Conservation (phyloP, 2,329 filamentous ascomycete genomes). For the Fusarium floridanum region DNA sequence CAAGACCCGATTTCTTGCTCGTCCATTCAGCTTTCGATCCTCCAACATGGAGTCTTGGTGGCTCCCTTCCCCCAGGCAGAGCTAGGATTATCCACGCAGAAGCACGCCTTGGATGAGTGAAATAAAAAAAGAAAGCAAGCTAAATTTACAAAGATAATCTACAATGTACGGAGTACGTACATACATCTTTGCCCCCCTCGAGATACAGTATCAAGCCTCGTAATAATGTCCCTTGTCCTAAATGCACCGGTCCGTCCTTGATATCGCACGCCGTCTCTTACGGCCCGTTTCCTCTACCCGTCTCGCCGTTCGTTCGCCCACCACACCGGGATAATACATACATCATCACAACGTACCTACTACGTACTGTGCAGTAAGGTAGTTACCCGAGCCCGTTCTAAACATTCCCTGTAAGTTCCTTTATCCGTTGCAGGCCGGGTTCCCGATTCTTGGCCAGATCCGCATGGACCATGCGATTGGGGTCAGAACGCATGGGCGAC, state of each 20-base stretch:
- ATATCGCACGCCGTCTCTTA: slow-evolving; percentile 31
- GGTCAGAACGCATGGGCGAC: slow-evolving; percentile 14
- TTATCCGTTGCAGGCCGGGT: slow-evolving; percentile 10
- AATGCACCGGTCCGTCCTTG: slow-evolving; percentile 39
- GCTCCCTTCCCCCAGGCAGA: neutral
- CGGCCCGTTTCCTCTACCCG: slow-evolving; percentile 32
- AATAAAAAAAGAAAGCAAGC: neutral
- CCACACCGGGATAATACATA: neutral
- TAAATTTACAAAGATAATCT: slow-evolving; percentile 1
- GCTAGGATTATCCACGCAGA: neutral
- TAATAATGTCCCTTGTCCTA: slow-evolving; percentile 22
- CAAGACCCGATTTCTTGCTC: neutral
- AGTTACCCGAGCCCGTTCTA: neutral
- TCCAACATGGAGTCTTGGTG: slow-evolving; percentile 4
- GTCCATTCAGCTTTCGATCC: slow-evolving; percentile 6
- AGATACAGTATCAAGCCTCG: neutral
- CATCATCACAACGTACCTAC: neutral
- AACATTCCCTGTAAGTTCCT: neutral
- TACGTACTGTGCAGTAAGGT: neutral
- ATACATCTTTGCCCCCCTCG: neutral
- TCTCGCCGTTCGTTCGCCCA: neutral
- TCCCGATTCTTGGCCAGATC: slow-evolving; percentile 10
- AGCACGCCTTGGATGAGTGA: neutral
- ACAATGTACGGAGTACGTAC: neutral
- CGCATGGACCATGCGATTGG: slow-evolving; percentile 42